These are phyloP conservation scores for Phytophthora litchii DNA, from an alignment of 352 stramenopile genomes.

Conservation along the genomic window DNA sequence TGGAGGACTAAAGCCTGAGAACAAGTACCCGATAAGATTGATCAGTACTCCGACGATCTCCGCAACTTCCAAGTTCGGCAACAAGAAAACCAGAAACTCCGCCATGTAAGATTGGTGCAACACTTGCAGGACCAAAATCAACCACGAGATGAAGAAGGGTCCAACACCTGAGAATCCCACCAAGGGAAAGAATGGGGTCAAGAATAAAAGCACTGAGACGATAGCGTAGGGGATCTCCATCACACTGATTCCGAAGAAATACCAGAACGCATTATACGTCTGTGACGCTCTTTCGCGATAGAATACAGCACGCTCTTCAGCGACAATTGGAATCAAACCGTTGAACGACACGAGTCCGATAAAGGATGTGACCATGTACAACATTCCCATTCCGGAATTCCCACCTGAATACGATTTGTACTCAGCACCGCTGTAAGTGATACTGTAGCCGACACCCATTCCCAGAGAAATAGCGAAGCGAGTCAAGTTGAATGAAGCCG, in stretches of 20 bases:
- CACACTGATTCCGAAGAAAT: constrained; percentile 6
- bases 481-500: constrained; percentile 17
- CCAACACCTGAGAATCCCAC: constrained; percentile 18
- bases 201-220: constrained; percentile 10
- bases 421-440: constrained; percentile 48
- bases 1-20: constrained; percentile 45
- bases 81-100: constrained; percentile 32
- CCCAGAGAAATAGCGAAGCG: constrained; percentile 46
- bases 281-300: constrained; percentile 14
- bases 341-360: constrained; percentile 13
- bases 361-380: constrained; percentile 1
- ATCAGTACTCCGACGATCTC: constrained; percentile 32
- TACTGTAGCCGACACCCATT: constrained; percentile 65
- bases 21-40: constrained; percentile 37
- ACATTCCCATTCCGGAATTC: constrained; percentile 46
- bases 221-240: constrained; percentile 25
- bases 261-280: constrained; percentile 24
- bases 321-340: constrained; percentile 6
- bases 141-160: constrained; percentile 33
- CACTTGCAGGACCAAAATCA: constrained; percentile 24
- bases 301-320: constrained; percentile 2
- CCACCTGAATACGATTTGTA: constrained; percentile 32
- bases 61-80: constrained; percentile 33
- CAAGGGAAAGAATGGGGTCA: constrained; percentile 27
- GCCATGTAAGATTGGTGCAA: constrained; percentile 38